Percentiles rank a stretch among this genome's conserved stretches.
phyloP scores from a whole-genome alignment of 768 basidiomycete genomes.

The Rhodotorula taiwanensis region DNA sequence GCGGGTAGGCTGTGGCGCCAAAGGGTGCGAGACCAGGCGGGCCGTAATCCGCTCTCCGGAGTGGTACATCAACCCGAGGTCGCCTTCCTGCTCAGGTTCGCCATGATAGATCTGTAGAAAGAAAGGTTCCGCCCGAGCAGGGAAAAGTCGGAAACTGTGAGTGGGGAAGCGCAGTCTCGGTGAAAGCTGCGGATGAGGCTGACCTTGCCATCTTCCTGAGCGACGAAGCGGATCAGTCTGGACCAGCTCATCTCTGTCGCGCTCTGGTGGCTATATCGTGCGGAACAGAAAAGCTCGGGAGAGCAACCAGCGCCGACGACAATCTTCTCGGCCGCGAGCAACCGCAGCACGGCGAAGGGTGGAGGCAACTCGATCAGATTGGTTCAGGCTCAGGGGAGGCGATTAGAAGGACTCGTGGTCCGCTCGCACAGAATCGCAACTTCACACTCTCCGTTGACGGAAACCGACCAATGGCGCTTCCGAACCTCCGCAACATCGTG shows the following conservation, averaged over 20 bases:
- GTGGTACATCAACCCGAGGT: slow-evolving; percentile 17
- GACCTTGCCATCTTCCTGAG: slow-evolving; percentile 28
- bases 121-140: not conserved
- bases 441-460: not conserved
- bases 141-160: too few relatives aligned
- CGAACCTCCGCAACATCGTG: slow-evolving; percentile 37
- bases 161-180: too few relatives aligned
- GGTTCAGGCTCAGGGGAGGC: too few relatives aligned
- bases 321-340: too few relatives aligned
- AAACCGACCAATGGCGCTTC: slow-evolving; percentile 29
- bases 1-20: not conserved
- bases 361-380: too few relatives aligned
- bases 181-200: not conserved
- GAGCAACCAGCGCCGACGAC: too few relatives aligned
- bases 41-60: slow-evolving; percentile 4
- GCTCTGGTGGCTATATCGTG: not conserved
- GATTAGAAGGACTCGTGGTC: too few relatives aligned
- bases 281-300: too few relatives aligned
- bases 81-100: slow-evolving; percentile 5
- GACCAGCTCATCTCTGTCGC: not conserved
- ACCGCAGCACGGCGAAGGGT: too few relatives aligned
- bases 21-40: not conserved
- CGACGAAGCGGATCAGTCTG: slow-evolving; percentile 31
- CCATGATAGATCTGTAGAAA: slow-evolving; percentile 25
- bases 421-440: too few relatives aligned